Percentiles rank a stretch among this genome's conserved stretches.
phyloP scores from a whole-genome alignment of 148 eudicot genomes.

The Dysphania ambrosioides region DNA sequence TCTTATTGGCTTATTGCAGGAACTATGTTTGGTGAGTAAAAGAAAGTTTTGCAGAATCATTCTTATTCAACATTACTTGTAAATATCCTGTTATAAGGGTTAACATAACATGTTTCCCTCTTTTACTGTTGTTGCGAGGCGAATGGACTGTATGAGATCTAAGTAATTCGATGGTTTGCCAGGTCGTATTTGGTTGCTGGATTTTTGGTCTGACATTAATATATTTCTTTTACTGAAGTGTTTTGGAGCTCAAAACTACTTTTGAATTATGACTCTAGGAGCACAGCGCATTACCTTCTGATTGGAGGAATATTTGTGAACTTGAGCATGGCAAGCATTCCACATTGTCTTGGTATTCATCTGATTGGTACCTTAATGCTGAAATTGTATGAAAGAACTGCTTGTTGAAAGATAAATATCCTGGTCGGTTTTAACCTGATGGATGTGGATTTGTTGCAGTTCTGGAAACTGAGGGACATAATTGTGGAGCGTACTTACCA shows the following conservation, averaged over 20 bases:
- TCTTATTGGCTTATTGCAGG: background rate
- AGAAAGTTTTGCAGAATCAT: background rate
- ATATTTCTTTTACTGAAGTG: background rate
- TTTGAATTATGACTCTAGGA: background rate
- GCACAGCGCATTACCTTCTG: background rate
- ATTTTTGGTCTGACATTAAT: background rate
- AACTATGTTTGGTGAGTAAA: background rate
- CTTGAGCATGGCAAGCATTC: background rate
- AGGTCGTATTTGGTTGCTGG: background rate
- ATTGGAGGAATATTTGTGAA: background rate
- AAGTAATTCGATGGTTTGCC: background rate
- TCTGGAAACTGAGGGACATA: background rate
- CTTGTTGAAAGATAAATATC: background rate
- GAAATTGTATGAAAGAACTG: background rate
- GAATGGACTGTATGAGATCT: background rate
- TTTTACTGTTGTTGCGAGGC: background rate
- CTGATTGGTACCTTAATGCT: background rate
- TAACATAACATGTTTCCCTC: background rate
- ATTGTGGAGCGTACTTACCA: background rate
- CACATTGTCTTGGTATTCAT: background rate
- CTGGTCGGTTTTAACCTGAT: background rate
- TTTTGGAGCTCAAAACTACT: background rate
- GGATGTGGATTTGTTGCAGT: background rate
- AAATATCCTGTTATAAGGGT: background rate
- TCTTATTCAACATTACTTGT: background rate